Conservation (phyloP, 257 asterid species). For the Solanum okadae region DNA sequence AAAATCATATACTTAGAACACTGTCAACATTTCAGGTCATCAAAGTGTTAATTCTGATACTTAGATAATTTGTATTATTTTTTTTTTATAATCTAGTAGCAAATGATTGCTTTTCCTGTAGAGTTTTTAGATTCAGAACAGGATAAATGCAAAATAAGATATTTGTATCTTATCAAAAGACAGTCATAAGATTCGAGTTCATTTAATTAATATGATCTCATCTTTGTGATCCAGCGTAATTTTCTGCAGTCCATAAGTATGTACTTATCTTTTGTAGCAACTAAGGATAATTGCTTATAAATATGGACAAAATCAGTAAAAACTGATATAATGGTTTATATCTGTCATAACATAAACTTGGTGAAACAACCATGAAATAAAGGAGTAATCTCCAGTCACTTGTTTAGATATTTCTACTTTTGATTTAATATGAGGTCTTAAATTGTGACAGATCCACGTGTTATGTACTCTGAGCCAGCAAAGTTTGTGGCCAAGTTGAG, state of each 20-base stretch:
- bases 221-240: not conserved
- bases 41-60: not conserved
- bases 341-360: not conserved
- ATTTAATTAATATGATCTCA: not conserved
- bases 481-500: constrained; percentile 92
- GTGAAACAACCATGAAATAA: not conserved
- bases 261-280: not conserved
- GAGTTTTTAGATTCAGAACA: not conserved
- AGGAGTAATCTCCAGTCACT: not conserved
- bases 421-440: not conserved
- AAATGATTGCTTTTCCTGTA: not conserved
- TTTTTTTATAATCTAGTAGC: not conserved
- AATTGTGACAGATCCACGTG: constrained; percentile 62
- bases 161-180: not conserved
- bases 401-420: not conserved
- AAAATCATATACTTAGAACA: not conserved
- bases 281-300: not conserved
- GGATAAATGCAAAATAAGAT: not conserved
- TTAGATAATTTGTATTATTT: not conserved
- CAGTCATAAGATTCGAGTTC: not conserved
- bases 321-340: not conserved
- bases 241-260: not conserved
- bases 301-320: not conserved
- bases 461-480: constrained; percentile 88
- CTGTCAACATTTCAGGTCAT: not conserved